phyloP scores from a whole-genome alignment of 2,329 filamentous ascomycete genomes.

The Coleophoma eucalyptorum region DNA sequence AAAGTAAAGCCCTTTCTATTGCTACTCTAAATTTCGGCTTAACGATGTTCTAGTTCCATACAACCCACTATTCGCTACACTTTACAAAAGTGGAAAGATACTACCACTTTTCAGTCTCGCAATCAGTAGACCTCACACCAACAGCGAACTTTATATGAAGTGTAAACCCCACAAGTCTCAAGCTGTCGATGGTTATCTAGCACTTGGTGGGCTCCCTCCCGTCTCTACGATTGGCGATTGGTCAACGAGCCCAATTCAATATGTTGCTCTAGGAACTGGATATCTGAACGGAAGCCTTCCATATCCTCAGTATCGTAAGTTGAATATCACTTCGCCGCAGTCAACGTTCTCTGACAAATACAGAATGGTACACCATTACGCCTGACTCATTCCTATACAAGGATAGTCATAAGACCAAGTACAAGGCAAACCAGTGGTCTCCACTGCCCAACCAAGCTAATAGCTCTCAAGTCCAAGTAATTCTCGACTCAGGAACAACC shows the following conservation, averaged over 20 bases:
- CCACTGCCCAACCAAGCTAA: neutral
- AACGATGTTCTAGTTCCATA: constrained; percentile 28
- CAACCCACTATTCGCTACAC: constrained; percentile 45
- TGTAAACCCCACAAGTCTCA: constrained; percentile 4
- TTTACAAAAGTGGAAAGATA: constrained; percentile 39
- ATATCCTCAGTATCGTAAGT: constrained; percentile 4
- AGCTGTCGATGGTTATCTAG: constrained; percentile 37
- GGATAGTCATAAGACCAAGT: neutral
- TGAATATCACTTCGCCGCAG: neutral
- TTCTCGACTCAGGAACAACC: constrained; percentile 11
- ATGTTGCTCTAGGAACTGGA: neutral
- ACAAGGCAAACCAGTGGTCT: neutral
- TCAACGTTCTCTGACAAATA: neutral
- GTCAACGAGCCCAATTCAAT: constrained; percentile 12
- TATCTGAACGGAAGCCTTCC: constrained; percentile 4
- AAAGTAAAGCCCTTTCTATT: neutral
- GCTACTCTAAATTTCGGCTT: neutral
- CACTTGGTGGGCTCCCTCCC: constrained; percentile 44
- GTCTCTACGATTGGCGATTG: constrained; percentile 20
- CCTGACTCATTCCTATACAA: constrained; percentile 8
- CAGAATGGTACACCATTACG: constrained; percentile 10
- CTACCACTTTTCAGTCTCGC: constrained; percentile 44
- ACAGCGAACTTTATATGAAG: neutral
- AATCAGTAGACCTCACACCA: constrained; percentile 27
- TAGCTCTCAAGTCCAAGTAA: neutral